Evolutionary conservation across 208 protist genomes (phyloP), one percentile per base, ranked within the genome.

Genomic region (Strigomonas culicis): DNA sequence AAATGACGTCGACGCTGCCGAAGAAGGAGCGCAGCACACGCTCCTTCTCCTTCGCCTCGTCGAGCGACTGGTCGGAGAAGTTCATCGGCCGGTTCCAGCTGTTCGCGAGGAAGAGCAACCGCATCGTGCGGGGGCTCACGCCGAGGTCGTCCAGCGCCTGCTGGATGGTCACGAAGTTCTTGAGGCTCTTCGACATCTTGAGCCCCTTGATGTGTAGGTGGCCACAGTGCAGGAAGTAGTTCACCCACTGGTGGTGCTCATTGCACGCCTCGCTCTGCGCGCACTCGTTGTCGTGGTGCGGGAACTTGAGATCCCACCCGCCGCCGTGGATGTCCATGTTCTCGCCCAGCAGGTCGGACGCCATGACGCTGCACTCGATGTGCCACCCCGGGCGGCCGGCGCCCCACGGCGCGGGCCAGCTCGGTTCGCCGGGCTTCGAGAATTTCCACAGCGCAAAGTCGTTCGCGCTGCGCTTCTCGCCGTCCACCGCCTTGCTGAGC

Each of bases 281-380:
- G 24, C 99, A 82, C 83, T 99, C 98, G 72, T 99, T 99, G 63
- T 99, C 98, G 84, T 99, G 99, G 80, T 99, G 99, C 6, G 99
- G 99, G 68, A 99, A 99, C 70, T 98, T 97, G 11, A 99, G 80
- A 72, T 99, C 99, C 50, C 90, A 92, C n/a, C 98, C 98, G 34
- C 98, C 98, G 46, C 76, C 78, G 80, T 99, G 98, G 59, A 99
- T 94, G 78, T 99, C 98, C 51, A 99, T 88, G 39, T 90, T 88
- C 28, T 72, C 58, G 32, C 97, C 97, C 8, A 99, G 74, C 2
- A 98, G 70, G 61, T 96, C 83, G 41, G 82, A 88, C 8, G 97
- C 90, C 98, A 99, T 99, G n/a, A 95, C 98, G 46, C 92, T 98
- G 91, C 99, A 99, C 74, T 99, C 99, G 75, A 99, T 99, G 78